Conservation (phyloP, 169 alveolate species). For the Plasmodium cynomolgi region DNA sequence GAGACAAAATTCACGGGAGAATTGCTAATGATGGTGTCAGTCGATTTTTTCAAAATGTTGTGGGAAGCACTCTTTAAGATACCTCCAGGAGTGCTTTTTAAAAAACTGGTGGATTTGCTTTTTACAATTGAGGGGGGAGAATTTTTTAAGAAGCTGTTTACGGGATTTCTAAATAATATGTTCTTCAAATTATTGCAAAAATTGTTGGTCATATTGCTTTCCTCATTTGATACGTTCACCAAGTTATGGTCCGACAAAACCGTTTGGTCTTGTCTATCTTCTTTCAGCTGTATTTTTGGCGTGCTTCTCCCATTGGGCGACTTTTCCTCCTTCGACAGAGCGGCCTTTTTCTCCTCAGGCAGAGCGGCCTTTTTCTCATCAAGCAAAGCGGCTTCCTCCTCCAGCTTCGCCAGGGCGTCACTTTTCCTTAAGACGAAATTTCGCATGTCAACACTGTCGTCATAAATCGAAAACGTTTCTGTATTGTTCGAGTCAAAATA, state of each 20-base stretch:
- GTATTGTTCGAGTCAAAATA: neutral
- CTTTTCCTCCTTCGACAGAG: neutral
- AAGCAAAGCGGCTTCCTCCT: neutral
- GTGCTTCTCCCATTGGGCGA: neutral
- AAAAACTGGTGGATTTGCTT: slow-evolving; percentile 1
- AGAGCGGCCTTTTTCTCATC: too few species aligned
- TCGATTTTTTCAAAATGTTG: neutral
- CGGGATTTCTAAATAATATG: neutral
- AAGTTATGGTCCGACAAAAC: neutral
- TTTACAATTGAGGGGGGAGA: neutral
- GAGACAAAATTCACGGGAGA: neutral
- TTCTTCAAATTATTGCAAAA: slow-evolving; percentile 1
- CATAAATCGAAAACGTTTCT: neutral
- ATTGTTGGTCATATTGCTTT: neutral
- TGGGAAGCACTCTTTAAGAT: neutral
- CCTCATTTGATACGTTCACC: neutral
- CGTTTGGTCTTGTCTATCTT: neutral
- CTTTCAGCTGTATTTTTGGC: neutral
- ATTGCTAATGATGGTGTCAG: neutral
- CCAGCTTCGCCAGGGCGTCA: neutral
- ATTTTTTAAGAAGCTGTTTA: neutral
- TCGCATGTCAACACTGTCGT: neutral
- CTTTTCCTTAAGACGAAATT: neutral
- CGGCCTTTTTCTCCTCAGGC: too few species aligned
- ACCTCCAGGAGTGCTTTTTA: neutral